Base-by-base conservation (phyloP, 1,284 basidiomycete genomes). In the Heterobasidion irregulare region DNA sequence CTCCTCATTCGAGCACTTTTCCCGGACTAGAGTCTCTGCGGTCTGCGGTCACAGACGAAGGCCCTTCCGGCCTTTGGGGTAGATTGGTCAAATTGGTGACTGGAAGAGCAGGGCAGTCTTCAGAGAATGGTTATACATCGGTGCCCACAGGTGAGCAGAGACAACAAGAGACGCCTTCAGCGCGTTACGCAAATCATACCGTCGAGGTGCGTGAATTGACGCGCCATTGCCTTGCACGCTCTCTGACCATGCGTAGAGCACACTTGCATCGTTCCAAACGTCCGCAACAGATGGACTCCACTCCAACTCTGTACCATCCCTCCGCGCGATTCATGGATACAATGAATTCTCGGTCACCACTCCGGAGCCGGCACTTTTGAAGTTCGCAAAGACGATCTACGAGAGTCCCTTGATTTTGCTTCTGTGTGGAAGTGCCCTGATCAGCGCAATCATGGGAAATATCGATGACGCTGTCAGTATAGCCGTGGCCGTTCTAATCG, bases 401-500 rank as follows among this genome's bases (percentile, higher is more conserved):
- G 95, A 98, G 70, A 92, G 85, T 65, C 95, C 95, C 0, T 74
- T 98, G 6, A 98, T 97, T 64, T 74, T 98, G 13, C 76, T 98
- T 1, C 74, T 98, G 18, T 86, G 96, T 57, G 94, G 84, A 15
- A 95, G 92, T 65, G 94, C 94, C 0, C 77, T 80, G 8, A 83
- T 98, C 43, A 95, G 92, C 63, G 87, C 89, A 2, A 64, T 95
- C 50, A 91, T 98, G 81, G 94, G 95, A 19, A 96, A 98, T 65
- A 76, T 89, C 46, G 94, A 98, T 67, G 96, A 98, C 65, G 95
- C 96, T 1, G 74, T 94, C 58, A 94, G 92, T 66, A 98, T 98
- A 58, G 87, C 91, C 6, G 78, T 96, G n/a, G 95, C 95, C 35
- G 90, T 98, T 18, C 70, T 90, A 33, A 98, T 98, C 58, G 95